Conservation (phyloP, 768 basidiomycete genomes). For the Macrolepiota albuminosa region DNA sequence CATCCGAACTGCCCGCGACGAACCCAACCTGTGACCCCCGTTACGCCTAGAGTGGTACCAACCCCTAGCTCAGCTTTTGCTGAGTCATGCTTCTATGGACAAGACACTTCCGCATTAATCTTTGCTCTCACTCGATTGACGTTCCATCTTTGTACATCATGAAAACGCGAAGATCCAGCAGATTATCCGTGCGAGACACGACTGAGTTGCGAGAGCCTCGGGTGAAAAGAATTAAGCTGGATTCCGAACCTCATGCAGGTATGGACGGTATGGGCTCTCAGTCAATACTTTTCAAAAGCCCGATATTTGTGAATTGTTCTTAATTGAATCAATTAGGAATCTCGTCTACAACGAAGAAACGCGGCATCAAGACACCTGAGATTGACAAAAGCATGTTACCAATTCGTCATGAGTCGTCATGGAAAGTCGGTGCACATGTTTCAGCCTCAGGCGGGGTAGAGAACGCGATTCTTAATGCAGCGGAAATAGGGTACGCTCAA, state of each 20-base stretch:
- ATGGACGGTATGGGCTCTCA: not conserved
- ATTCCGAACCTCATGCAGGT: not conserved
- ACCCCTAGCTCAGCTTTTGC: too few species aligned
- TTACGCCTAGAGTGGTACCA: too few species aligned
- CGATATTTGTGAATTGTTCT: not conserved
- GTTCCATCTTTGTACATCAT: not conserved
- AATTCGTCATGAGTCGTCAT: constrained; percentile 32
- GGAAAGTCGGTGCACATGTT: constrained; percentile 84
- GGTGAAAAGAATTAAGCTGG: constrained; percentile 11
- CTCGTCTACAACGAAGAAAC: constrained; percentile 1
- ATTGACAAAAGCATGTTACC: constrained; percentile 20
- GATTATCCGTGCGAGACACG: not conserved
- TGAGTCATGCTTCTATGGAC: not conserved
- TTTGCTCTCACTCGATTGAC: not conserved
- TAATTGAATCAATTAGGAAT: not conserved
- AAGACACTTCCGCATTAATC: not conserved
- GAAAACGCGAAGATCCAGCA: constrained; percentile 8
- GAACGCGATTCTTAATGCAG: constrained; percentile 66
- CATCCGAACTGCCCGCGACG: too few species aligned
- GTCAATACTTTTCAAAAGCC: not conserved
- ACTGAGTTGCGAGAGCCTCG: not conserved
- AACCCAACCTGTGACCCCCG: too few species aligned
- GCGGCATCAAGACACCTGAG: constrained; percentile 8
- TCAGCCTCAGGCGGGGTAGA: constrained; percentile 79
- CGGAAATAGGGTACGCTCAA: constrained; percentile 53